phyloP scores from a whole-genome alignment of 805 yeast species.

The Candida glaebosa region DNA sequence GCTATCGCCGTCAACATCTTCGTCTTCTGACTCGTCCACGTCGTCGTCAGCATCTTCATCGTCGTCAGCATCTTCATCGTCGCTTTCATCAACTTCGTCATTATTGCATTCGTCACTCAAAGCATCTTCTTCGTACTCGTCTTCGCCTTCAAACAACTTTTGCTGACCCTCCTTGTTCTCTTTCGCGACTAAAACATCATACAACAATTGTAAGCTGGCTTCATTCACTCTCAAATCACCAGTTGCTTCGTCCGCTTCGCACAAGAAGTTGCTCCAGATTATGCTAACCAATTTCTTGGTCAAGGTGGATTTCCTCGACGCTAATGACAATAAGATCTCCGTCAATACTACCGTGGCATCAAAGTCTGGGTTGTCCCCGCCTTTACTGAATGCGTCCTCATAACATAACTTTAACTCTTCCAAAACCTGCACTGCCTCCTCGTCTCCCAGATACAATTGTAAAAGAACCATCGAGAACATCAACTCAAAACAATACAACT shows the following conservation, averaged over 20 bases:
- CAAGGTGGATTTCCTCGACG: slow-evolving; percentile 34
- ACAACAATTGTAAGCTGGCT: slow-evolving; percentile 34
- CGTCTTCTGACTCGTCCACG: slow-evolving; percentile 15
- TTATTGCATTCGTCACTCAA: slow-evolving; percentile 26
- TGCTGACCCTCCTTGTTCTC: slow-evolving; percentile 83
- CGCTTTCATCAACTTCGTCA: slow-evolving; percentile 21
- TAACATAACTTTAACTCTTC: slow-evolving; percentile 69
- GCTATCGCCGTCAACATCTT: slow-evolving; percentile 12
- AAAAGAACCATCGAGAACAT: slow-evolving; percentile 72
- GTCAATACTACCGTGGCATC: slow-evolving; percentile 34
- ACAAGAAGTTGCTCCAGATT: slow-evolving; percentile 41
- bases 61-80: slow-evolving; percentile 23
- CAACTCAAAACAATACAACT: slow-evolving; percentile 66
- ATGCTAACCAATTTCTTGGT: slow-evolving; percentile 34
- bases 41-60: slow-evolving; percentile 21
- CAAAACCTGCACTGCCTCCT: slow-evolving; percentile 71
- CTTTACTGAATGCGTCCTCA: slow-evolving; percentile 36
- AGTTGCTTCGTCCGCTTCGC: slow-evolving; percentile 22
- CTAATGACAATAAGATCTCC: slow-evolving; percentile 44
- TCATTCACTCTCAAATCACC: slow-evolving; percentile 25
- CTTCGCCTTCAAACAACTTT: slow-evolving; percentile 64
- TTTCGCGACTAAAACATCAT: slow-evolving; percentile 44
- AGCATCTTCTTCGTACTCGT: slow-evolving; percentile 22
- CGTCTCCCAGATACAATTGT: slow-evolving; percentile 73
- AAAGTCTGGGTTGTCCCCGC: slow-evolving; percentile 28